Evolutionary conservation across 495 filamentous ascomycete species (phyloP), one percentile per base, ranked within the genome.

Genomic region (Xylaria venustula): DNA sequence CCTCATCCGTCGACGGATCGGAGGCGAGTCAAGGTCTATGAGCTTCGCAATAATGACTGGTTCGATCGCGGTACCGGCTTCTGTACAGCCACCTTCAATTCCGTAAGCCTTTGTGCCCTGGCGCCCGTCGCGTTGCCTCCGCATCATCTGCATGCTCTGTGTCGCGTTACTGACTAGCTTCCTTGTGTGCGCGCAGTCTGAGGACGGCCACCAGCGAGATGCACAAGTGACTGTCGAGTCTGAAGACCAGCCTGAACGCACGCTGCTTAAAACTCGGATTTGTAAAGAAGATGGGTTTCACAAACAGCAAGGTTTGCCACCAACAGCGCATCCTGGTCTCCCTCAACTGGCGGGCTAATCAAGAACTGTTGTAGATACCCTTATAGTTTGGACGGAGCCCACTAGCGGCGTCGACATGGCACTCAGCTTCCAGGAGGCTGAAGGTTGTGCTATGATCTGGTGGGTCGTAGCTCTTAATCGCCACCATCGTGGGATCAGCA

Each of bases 1-100:
- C 85, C 85, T 81, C 83, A 85, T 81, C 88, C 89, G 75, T 84
- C 88, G 69, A 87, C 88, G 79, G 90, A 93, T 76, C 91, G 89
- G 83, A 96, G 93, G 82, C 89, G 94, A 81, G 94, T 98, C 67
- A 98, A 98, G 81, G 94, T 98, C 67, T 98, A 98, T 75, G 94
- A 98, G 79, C 84, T 98, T 63, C 90, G 88, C 68, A 91, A 96
- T 76, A 97, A 94, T 83, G 95, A 98, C 83, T 98, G 94, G 94
- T 97, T 92, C 73, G 94, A 98, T 77, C 83, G 95, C 61, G 94
- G 94, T 52, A 98, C 94, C 19, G 94, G 94, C 46, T 98, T 97
- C 75, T 98, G 94, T 74, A 90, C 83, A 23, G 92, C 91, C 23
- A 83, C 85, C 64, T 85, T 90, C 60, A 76, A 87, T 50, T 83